phyloP scores from a whole-genome alignment of 305 asterid species.

The Monarda citriodora region DNA sequence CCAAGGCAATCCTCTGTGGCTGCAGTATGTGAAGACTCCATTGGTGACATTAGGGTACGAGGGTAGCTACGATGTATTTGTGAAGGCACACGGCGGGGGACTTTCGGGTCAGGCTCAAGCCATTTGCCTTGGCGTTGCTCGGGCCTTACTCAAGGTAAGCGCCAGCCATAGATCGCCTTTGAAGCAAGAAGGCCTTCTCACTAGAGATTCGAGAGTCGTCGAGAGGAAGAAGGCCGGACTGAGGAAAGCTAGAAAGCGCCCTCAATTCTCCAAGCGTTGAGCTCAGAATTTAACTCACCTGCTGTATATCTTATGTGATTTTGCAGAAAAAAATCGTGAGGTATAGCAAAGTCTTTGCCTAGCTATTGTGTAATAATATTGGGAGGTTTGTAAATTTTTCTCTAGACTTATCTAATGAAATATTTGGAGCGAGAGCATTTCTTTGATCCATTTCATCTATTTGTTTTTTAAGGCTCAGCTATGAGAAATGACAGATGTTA shows the following conservation, averaged over 20 bases:
- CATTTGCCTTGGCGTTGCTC: constrained; percentile 84
- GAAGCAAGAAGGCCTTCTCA: constrained; percentile 81
- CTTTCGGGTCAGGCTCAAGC: constrained; percentile 95
- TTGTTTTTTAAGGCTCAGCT: too few species aligned
- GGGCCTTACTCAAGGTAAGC: constrained; percentile 86
- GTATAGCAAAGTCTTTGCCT: too few species aligned
- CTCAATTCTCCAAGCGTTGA: constrained; percentile 90
- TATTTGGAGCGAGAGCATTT: not conserved
- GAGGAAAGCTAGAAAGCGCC: constrained; percentile 90
- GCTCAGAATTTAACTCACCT: constrained; percentile 16
- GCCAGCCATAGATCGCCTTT: constrained; percentile 73
- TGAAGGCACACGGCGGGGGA: constrained; percentile 93
- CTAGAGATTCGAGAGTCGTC: constrained; percentile 86
- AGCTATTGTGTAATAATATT: not conserved
- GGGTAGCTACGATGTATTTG: constrained; percentile 79
- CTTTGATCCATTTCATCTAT: too few species aligned
- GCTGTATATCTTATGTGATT: too few species aligned
- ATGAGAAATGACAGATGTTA: too few species aligned
- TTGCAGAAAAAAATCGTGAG: too few species aligned
- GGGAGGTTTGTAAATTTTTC: not conserved
- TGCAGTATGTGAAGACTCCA: constrained; percentile 88
- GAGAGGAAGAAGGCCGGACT: constrained; percentile 94
- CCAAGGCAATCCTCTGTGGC: constrained; percentile 93
- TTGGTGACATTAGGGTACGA: constrained; percentile 76
- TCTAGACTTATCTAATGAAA: not conserved